These are phyloP conservation scores for Ascocoryne sarcoides DNA, from an alignment of 2,329 filamentous ascomycete species.

Conservation along the genomic window DNA sequence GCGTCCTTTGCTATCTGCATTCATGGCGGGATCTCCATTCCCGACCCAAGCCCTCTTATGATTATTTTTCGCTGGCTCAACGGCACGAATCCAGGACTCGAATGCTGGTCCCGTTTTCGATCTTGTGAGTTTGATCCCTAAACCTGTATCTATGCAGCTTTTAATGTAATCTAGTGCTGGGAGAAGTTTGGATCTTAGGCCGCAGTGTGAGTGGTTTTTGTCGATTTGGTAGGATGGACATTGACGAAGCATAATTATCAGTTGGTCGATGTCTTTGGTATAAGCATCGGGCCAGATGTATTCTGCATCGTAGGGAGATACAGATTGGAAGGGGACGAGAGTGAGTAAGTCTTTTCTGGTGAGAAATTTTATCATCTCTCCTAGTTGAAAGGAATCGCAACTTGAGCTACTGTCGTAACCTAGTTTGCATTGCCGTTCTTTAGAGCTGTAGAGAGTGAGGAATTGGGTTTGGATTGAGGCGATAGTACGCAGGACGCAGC, in stretches of 20 bases:
- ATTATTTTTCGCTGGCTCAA: background rate
- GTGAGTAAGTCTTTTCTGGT: constrained; percentile 50
- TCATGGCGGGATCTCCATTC: constrained; percentile 10
- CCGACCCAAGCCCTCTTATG: constrained; percentile 18
- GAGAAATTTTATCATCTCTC: constrained; percentile 68
- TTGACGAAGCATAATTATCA: constrained; percentile 54
- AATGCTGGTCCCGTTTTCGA: constrained; percentile 19
- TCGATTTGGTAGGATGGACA: constrained; percentile 68
- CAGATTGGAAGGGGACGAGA: constrained; percentile 46
- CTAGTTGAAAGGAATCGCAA: constrained; percentile 71
- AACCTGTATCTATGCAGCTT: constrained; percentile 38
- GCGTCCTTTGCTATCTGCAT: constrained; percentile 11
- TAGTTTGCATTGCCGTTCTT: constrained; percentile 59
- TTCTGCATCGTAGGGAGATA: constrained; percentile 32
- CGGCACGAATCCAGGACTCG: constrained; percentile 19
- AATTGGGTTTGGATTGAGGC: constrained; percentile 63
- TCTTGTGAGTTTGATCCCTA: constrained; percentile 18
- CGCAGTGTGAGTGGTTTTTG: constrained; percentile 64
- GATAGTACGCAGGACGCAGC: constrained; percentile 58
- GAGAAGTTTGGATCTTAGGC: constrained; percentile 54
- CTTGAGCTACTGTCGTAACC: constrained; percentile 65
- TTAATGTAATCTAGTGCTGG: constrained; percentile 58
- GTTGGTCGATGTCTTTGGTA: constrained; percentile 49
- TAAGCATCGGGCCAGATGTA: constrained; percentile 33
- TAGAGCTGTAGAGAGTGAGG: constrained; percentile 56